A percentile compares a stretch with the other conserved stretches of the same genome.
Conservation (phyloP, 2,329 filamentous ascomycete species). For the Alternaria consortialis region DNA sequence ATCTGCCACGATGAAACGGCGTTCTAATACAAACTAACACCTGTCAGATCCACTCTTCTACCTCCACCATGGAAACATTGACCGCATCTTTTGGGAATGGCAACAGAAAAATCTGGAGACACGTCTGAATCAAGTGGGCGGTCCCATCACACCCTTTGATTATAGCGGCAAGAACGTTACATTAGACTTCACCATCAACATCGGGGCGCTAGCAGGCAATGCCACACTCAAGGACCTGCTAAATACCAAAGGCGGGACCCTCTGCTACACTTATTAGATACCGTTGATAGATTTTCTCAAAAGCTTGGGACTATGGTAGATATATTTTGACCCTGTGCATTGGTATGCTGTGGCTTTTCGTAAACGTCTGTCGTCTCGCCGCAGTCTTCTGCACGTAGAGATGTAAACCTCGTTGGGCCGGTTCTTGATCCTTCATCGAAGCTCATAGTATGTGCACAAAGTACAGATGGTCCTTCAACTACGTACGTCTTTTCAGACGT, state of each 20-base stretch:
- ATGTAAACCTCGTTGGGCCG: not conserved
- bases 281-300: not conserved
- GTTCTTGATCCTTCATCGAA: not conserved
- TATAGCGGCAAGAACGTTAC: conserved; percentile 42
- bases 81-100: conserved; percentile 47
- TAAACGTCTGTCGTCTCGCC: not conserved
- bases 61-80: conserved; percentile 51
- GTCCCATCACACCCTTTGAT: conserved; percentile 41
- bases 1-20: not conserved
- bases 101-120: conserved; percentile 38
- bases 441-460: not conserved
- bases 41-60: conserved; percentile 45
- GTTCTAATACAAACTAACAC: not conserved
- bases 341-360: not conserved
- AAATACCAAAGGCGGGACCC: conserved; percentile 30
- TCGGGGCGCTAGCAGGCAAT: conserved; percentile 40
- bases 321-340: not conserved
- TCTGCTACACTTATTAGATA: conserved; percentile 33
- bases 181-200: conserved; percentile 42
- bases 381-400: not conserved
- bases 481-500: not conserved
- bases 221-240: conserved; percentile 40
- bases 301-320: not conserved
- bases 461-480: not conserved
- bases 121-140: conserved; percentile 48